These are phyloP conservation scores for Miscanthus lutarioriparius DNA, from an alignment of 176 grass and related monocot genomes.

Conservation along the genomic window DNA sequence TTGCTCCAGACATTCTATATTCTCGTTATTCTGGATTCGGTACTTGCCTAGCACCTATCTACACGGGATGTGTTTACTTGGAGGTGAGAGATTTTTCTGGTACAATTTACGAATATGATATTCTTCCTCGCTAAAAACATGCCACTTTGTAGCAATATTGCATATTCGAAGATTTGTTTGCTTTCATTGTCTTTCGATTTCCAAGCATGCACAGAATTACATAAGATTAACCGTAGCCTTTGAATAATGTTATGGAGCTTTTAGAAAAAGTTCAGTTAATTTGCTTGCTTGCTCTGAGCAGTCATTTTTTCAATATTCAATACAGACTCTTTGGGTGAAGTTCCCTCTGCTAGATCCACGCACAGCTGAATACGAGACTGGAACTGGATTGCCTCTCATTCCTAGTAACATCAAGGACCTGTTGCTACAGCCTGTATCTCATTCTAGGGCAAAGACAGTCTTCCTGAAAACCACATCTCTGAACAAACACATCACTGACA, in stretches of 20 bases:
- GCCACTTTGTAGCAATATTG: not conserved
- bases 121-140: not conserved
- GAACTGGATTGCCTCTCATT: conserved; percentile 38
- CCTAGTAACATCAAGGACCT: conserved; percentile 70
- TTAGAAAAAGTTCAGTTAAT: conserved; percentile 27
- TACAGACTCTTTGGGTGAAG: conserved; percentile 81
- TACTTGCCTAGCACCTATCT: conserved; percentile 45
- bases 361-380: conserved; percentile 37
- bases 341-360: conserved; percentile 49
- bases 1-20: not conserved
- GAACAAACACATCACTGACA: conserved; percentile 31
- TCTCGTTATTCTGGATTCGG: not conserved
- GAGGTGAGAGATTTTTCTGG: conserved; percentile 58
- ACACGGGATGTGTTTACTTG: conserved; percentile 54
- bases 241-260: not conserved
- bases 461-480: conserved; percentile 37
- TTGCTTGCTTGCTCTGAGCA: not conserved
- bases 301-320: conserved; percentile 13
- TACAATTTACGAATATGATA: not conserved
- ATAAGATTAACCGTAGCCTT: not conserved
- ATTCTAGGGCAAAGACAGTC: conserved; percentile 53
- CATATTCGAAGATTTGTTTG: not conserved
- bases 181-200: not conserved
- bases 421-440: conserved; percentile 65
- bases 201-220: not conserved